Evolutionary conservation across 1,284 basidiomycete species (phyloP), one percentile per base, ranked within the genome.

Genomic region (Austroboletus novae-zelandiae): DNA sequence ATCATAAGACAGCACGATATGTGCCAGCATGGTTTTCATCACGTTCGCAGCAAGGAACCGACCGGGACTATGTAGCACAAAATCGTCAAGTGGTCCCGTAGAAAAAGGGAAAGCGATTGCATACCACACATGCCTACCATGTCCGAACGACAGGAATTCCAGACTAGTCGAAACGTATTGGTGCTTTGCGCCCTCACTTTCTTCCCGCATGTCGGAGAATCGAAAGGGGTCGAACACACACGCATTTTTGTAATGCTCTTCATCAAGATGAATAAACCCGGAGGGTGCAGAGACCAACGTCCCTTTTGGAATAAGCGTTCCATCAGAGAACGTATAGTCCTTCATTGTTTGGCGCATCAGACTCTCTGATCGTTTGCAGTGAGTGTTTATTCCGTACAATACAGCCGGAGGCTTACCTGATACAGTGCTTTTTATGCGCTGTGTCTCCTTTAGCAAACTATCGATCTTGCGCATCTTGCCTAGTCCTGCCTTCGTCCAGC

Each of bases 381-480:
- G 15, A 52, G 40, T 9, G 13, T 20, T 23, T 13, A 25, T 1
- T 20, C 10, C 5, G 8, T 14, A 27, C 13, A 34, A 39, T 23
- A 32, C 8, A 6, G 45, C n/a, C n/a, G 23, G 6, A 7, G 17
- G 64, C 66, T 39, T 58, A 70, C 72, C 31, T 15, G 54, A 20
- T 39, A 48, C 53, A 5, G 68, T 44, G 0, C 69, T 66, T 31
- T 68, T 59, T 15, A 70, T 40, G 1, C 77, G 67, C 47, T 70
- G 66, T 2, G 66, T 63, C 56, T 80, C 78, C 42, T 65, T 69
- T 23, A 80, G 29, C 57, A 79, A 76, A 53, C 77, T 79, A 57
- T 80, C 77, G 3, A 77, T 46, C 52, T 71, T 74, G 43, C 56
- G 57, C 73, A 79, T 74, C 43, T 71, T 71, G 34, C 53, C 61